phyloP scores from a whole-genome alignment of 345 rosid genomes.

The Pugionium cornutum region DNA sequence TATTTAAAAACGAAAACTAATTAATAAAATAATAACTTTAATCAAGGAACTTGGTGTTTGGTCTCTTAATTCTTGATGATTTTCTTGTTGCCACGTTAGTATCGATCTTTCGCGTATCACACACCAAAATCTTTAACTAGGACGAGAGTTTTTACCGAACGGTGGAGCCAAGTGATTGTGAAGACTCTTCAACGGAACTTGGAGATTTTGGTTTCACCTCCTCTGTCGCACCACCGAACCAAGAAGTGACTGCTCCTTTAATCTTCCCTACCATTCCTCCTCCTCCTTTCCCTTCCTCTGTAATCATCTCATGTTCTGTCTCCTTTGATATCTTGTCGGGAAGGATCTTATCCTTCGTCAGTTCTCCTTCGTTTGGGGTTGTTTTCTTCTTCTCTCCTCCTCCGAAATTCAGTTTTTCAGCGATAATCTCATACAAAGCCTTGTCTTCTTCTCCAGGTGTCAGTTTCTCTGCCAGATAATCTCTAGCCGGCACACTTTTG shows the following conservation, averaged over 20 bases:
- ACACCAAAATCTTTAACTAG: neutral
- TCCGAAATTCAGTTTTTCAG: slow-evolving; percentile 43
- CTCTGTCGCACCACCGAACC: slow-evolving; percentile 44
- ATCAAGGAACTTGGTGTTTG: too few relatives aligned
- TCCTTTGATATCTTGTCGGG: slow-evolving; percentile 26
- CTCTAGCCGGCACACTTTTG: slow-evolving; percentile 44
- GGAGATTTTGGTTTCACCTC: slow-evolving; percentile 33
- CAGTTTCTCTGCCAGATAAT: slow-evolving; percentile 55
- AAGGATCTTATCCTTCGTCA: slow-evolving; percentile 37
- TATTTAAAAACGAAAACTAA: too few relatives aligned
- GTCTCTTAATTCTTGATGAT: too few relatives aligned
- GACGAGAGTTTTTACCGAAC: slow-evolving; percentile 18
- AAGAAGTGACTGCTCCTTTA: slow-evolving; percentile 55
- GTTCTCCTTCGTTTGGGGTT: slow-evolving; percentile 51
- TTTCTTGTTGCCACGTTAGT: too few relatives aligned
- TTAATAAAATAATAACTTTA: too few relatives aligned
- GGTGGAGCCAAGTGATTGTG: slow-evolving; percentile 32
- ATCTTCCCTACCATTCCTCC: slow-evolving; percentile 53
- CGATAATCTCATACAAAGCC: slow-evolving; percentile 55
- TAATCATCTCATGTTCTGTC: slow-evolving; percentile 33
- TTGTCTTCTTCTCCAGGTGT: slow-evolving; percentile 70
- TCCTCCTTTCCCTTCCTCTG: slow-evolving; percentile 31
- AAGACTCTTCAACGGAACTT: slow-evolving; percentile 10
- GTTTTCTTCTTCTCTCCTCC: slow-evolving; percentile 40
- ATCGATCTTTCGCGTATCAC: too few relatives aligned